These are phyloP conservation scores for Cryptococcus sp. DNA, from an alignment of 1,284 basidiomycete species.

Conservation along the genomic window DNA sequence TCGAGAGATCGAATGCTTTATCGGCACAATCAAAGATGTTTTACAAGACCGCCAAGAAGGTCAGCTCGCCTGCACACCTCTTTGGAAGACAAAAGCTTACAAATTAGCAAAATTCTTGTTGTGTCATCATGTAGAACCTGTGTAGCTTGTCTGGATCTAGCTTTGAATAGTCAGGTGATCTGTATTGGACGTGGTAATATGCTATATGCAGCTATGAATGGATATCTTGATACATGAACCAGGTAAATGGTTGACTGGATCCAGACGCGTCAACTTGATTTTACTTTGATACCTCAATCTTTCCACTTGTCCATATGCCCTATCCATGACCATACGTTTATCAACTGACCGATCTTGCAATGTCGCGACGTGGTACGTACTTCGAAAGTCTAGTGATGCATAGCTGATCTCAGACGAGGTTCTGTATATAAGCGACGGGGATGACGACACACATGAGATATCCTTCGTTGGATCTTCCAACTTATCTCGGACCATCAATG, in stretches of 20 bases:
- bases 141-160: neutral
- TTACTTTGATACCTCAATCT: neutral
- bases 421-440: conserved; percentile 12
- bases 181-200: neutral
- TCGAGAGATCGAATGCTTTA: conserved; percentile 88
- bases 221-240: neutral
- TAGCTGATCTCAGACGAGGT: conserved; percentile 13
- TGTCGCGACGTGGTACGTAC: neutral
- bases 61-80: conserved; percentile 40
- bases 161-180: neutral
- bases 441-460: conserved; percentile 11
- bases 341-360: neutral
- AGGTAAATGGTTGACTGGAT: neutral
- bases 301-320: neutral
- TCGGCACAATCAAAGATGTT: conserved; percentile 92
- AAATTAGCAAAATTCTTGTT: conserved; percentile 63
- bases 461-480: conserved; percentile 9
- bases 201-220: neutral
- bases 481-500: neutral
- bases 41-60: conserved; percentile 90
- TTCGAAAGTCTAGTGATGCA: no score
- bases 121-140: conserved; percentile 52
- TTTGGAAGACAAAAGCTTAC: no score
- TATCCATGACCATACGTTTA: neutral
- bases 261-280: neutral